These are phyloP conservation scores for Didymella sp. DNA, from an alignment of 2,329 filamentous ascomycete genomes.

Conservation along the genomic window DNA sequence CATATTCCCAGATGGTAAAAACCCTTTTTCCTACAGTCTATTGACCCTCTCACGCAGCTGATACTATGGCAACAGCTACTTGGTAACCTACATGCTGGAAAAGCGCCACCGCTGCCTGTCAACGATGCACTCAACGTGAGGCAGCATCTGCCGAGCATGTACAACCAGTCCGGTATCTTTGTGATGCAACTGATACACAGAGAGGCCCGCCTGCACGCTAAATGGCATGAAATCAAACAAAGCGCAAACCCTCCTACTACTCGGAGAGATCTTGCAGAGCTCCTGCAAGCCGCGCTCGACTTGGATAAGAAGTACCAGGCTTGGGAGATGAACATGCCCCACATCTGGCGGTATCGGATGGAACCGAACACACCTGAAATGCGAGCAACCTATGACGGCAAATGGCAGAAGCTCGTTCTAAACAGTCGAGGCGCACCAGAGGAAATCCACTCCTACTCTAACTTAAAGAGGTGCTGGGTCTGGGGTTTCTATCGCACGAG, in stretches of 20 bases:
- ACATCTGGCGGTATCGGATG: constrained; percentile 29
- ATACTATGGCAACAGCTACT: constrained; percentile 33
- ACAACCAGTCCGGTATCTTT: constrained; percentile 29
- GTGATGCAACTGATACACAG: constrained; percentile 37
- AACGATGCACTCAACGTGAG: constrained; percentile 24
- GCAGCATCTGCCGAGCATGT: constrained; percentile 26
- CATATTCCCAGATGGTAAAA: constrained; percentile 37
- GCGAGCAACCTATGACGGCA: constrained; percentile 28
- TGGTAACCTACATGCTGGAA: constrained; percentile 36
- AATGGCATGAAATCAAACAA: constrained; percentile 38
- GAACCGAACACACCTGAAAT: constrained; percentile 33
- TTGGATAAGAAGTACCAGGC: constrained; percentile 36
- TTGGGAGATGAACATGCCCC: constrained; percentile 34
- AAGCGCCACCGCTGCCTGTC: constrained; percentile 32
- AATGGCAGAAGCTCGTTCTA: constrained; percentile 36
- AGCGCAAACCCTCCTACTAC: constrained; percentile 23
- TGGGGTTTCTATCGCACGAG: constrained; percentile 43
- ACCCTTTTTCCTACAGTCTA: neutral
- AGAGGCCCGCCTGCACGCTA: constrained; percentile 34
- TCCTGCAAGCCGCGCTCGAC: constrained; percentile 34
- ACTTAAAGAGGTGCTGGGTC: constrained; percentile 34
- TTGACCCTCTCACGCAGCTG: constrained; percentile 15
- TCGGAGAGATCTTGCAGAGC: constrained; percentile 28
- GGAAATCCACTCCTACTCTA: constrained; percentile 37
- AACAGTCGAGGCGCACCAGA: constrained; percentile 32